These are phyloP conservation scores for Penicillium waksmanii DNA, from an alignment of 495 filamentous ascomycete genomes.

Conservation along the genomic window DNA sequence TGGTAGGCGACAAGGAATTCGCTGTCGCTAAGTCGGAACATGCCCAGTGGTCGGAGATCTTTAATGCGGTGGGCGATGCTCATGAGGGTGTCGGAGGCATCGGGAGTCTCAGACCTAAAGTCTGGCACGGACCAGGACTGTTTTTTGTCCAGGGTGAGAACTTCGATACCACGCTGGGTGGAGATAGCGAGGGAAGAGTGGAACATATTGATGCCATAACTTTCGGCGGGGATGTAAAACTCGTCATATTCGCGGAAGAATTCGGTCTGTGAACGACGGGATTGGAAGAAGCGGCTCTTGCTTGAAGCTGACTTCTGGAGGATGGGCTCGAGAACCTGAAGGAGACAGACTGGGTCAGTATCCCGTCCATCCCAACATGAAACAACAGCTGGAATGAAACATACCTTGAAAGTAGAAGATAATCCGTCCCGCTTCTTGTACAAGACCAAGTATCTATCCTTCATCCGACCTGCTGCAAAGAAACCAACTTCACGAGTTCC, in stretches of 20 bases:
- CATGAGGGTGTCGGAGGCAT: slow-evolving; percentile 66
- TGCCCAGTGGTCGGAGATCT: slow-evolving; percentile 83
- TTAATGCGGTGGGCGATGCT: slow-evolving; percentile 80
- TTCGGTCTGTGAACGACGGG: slow-evolving; percentile 75
- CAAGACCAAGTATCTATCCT: slow-evolving; percentile 89
- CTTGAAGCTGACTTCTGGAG: slow-evolving; percentile 69
- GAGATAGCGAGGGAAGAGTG: slow-evolving; percentile 88
- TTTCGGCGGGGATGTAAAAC: slow-evolving; percentile 98
- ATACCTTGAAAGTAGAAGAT: slow-evolving; percentile 85
- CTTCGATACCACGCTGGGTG: slow-evolving; percentile 91
- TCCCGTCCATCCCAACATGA: background rate
- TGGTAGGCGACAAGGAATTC: slow-evolving; percentile 95
- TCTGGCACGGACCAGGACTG: slow-evolving; percentile 88
- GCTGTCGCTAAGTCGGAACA: slow-evolving; percentile 92
- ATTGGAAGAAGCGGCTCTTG: slow-evolving; percentile 68
- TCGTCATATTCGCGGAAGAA: slow-evolving; percentile 98
- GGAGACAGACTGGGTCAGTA: slow-evolving; percentile 5
- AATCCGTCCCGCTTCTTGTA: slow-evolving; percentile 95
- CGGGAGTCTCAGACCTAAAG: slow-evolving; percentile 55
- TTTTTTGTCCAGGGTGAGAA: slow-evolving; percentile 96
- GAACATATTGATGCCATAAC: slow-evolving; percentile 93
- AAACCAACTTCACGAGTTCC: slow-evolving; percentile 89
- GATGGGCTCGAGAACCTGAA: slow-evolving; percentile 83
- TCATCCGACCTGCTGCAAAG: slow-evolving; percentile 94
- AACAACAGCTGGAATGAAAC: slow-evolving; percentile 9